Conservation (phyloP, 2,329 filamentous ascomycete species). For the Xylogone sp. region DNA sequence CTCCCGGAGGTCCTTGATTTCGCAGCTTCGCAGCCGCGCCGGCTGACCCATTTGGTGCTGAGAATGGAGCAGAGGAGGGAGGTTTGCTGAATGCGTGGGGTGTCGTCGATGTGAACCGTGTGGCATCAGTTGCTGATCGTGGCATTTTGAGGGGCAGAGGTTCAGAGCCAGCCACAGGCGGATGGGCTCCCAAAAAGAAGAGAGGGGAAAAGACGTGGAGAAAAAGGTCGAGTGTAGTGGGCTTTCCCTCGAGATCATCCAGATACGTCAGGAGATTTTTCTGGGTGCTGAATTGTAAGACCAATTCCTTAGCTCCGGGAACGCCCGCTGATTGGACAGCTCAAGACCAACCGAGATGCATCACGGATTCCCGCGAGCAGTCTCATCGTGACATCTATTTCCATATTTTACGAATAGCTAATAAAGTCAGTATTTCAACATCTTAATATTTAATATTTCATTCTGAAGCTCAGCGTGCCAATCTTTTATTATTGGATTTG, state of each 20-base stretch:
- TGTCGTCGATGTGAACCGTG: constrained; percentile 69
- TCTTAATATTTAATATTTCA: background rate
- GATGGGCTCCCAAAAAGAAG: background rate
- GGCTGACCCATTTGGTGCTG: constrained; percentile 9
- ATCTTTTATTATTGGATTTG: background rate
- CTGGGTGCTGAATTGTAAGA: constrained; percentile 13
- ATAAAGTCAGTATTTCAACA: no score
- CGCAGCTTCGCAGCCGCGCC: background rate
- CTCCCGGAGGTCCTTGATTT: constrained; percentile 20
- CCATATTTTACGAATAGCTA: no score
- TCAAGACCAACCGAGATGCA: background rate
- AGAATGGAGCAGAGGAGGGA: constrained; percentile 28
- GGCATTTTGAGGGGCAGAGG: constrained; percentile 33
- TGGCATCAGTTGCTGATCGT: constrained; percentile 74
- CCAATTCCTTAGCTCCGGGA: constrained; percentile 17
- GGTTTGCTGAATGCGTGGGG: constrained; percentile 67
- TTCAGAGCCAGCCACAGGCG: constrained; percentile 2
- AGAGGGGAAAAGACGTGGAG: background rate
- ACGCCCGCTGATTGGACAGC: constrained; percentile 7
- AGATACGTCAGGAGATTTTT: constrained; percentile 19
- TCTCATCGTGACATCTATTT: background rate
- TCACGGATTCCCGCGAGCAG: background rate
- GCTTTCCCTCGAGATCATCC: constrained; percentile 14
- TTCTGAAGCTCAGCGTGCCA: background rate
- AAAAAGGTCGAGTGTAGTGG: constrained; percentile 1